Evolutionary conservation across 2,329 filamentous ascomycete species (phyloP).

Genomic region (Paecilomyces fulvus): DNA sequence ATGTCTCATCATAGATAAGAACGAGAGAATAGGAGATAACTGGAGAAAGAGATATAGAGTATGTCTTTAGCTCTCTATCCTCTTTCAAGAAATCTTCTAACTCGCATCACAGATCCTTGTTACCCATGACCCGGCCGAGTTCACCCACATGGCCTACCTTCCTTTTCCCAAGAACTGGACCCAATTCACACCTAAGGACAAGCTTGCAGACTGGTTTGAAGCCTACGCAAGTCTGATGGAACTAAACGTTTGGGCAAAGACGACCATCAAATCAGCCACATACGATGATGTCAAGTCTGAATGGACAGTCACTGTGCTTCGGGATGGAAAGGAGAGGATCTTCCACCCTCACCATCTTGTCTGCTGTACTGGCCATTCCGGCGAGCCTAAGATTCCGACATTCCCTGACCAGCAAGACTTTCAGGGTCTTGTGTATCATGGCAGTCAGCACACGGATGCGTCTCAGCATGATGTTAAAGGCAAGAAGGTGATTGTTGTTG

Average conservation of each 20-base stretch:
- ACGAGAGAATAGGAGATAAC: slow-evolving; percentile 40
- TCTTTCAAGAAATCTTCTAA: background rate
- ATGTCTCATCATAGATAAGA: slow-evolving; percentile 38
- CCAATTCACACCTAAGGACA: slow-evolving; percentile 38
- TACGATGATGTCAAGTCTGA: slow-evolving; percentile 29
- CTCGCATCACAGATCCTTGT: slow-evolving; percentile 22
- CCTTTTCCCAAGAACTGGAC: slow-evolving; percentile 37
- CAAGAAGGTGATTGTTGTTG: slow-evolving; percentile 43
- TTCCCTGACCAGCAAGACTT: slow-evolving; percentile 35
- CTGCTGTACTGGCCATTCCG: slow-evolving; percentile 40
- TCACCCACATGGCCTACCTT: slow-evolving; percentile 29
- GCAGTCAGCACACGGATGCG: slow-evolving; percentile 35
- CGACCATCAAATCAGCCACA: slow-evolving; percentile 29
- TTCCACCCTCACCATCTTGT: slow-evolving; percentile 39
- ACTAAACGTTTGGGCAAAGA: slow-evolving; percentile 39
- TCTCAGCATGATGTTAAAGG: slow-evolving; percentile 24
- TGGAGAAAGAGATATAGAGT: slow-evolving; percentile 44
- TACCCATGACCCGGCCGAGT: slow-evolving; percentile 34
- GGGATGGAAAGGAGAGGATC: slow-evolving; percentile 19
- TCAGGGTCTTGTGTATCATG: slow-evolving; percentile 38
- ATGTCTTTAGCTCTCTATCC: background rate
- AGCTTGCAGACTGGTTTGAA: slow-evolving; percentile 43
- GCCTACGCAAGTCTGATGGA: slow-evolving; percentile 42
- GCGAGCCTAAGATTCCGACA: slow-evolving; percentile 33
- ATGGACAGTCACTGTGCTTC: slow-evolving; percentile 32